Evolutionary conservation across 352 stramenopile genomes (phyloP).

Genomic region (Aphanomyces stellatus): DNA sequence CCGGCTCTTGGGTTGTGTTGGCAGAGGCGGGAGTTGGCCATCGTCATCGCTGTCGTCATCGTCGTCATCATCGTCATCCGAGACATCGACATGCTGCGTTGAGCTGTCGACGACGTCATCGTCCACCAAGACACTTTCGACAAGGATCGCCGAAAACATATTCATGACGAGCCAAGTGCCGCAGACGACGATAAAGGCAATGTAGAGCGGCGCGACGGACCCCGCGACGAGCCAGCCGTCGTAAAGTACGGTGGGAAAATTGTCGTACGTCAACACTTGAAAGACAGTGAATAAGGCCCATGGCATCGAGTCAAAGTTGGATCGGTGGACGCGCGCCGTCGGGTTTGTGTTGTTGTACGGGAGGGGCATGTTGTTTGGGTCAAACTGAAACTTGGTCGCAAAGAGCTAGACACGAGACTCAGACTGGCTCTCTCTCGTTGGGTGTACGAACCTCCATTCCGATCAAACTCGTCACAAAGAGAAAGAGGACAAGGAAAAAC

Average conservation of each 20-base stretch:
- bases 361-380: slow-evolving; percentile 25
- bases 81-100: neutral
- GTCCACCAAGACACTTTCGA: slow-evolving; percentile 82
- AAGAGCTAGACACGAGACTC: slow-evolving; percentile 70
- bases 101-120: slow-evolving; percentile 44
- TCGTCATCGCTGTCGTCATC: neutral
- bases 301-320: slow-evolving; percentile 86
- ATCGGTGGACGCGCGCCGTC: slow-evolving; percentile 24
- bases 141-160: slow-evolving; percentile 88
- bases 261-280: slow-evolving; percentile 91
- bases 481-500: slow-evolving; percentile 92
- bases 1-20: neutral
- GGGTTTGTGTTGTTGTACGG: slow-evolving; percentile 18
- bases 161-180: slow-evolving; percentile 92
- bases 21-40: neutral
- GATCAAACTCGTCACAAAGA: slow-evolving; percentile 90
- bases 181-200: slow-evolving; percentile 77
- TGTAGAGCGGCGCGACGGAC: slow-evolving; percentile 57
- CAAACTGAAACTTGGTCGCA: slow-evolving; percentile 91
- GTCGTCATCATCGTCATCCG: neutral
- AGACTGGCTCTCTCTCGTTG: neutral
- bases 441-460: slow-evolving; percentile 18
- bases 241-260: slow-evolving; percentile 94
- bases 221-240: slow-evolving; percentile 77
- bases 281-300: slow-evolving; percentile 83